phyloP scores from a whole-genome alignment of 352 stramenopile genomes.

The Globisporangium solare region DNA sequence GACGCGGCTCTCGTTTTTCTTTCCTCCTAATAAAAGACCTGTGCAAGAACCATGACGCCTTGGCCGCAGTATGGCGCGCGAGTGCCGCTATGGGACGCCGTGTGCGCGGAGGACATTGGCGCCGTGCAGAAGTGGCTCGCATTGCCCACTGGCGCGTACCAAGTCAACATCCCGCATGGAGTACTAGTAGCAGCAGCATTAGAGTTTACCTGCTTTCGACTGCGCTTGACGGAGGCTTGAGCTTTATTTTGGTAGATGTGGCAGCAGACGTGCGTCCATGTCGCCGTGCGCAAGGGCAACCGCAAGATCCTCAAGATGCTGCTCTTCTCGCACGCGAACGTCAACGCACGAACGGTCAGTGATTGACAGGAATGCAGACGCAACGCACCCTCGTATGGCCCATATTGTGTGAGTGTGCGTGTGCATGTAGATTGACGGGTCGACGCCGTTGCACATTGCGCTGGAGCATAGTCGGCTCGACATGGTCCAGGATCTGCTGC shows the following conservation, averaged over 20 bases:
- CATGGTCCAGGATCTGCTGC: conserved; percentile 51
- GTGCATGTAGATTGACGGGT: conserved; percentile 41
- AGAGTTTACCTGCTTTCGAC: too few species aligned
- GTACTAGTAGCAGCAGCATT: conserved; percentile 13
- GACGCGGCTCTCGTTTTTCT: background rate
- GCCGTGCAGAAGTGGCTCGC: conserved; percentile 38
- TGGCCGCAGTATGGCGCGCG: conserved; percentile 40
- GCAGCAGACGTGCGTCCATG: conserved; percentile 56
- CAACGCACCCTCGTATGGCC: too few species aligned
- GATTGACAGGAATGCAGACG: background rate
- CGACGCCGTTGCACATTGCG: conserved; percentile 56
- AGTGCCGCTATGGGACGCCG: conserved; percentile 53
- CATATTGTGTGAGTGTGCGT: too few species aligned
- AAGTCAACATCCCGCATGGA: conserved; percentile 52
- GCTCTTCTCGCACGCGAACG: conserved; percentile 35
- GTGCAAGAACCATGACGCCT: conserved; percentile 13
- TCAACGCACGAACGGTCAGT: conserved; percentile 41
- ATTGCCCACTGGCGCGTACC: conserved; percentile 16
- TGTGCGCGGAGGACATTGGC: conserved; percentile 38
- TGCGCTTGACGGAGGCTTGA: too few species aligned
- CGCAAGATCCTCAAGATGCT: conserved; percentile 54
- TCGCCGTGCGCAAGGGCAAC: conserved; percentile 46
- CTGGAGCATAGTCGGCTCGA: conserved; percentile 43
- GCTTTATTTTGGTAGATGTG: conserved; percentile 26
- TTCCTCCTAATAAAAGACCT: background rate